Evolutionary conservation across 2,329 filamentous ascomycete species (phyloP).

Genomic region (Trichophyton verrucosum): DNA sequence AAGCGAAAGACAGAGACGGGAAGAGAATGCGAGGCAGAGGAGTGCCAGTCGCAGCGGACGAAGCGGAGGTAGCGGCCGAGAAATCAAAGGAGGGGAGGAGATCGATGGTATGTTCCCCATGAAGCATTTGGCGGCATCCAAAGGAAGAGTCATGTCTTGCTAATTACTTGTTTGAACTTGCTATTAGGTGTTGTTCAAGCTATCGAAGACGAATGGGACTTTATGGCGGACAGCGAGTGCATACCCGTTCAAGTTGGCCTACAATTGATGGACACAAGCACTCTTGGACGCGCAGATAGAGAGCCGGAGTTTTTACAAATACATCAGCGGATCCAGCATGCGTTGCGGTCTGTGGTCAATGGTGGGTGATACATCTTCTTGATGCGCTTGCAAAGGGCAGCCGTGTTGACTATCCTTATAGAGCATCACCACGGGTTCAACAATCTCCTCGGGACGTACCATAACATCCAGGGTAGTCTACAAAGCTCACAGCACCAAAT

Average conservation of each 20-base stretch:
- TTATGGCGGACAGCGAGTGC: constrained; percentile 79
- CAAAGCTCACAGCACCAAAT: constrained; percentile 78
- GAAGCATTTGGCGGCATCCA: not conserved
- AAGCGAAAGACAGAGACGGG: constrained; percentile 13
- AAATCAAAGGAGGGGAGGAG: constrained; percentile 3
- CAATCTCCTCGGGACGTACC: constrained; percentile 95
- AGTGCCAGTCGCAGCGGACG: not conserved
- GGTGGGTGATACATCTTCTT: constrained; percentile 24
- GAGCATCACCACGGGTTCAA: constrained; percentile 99
- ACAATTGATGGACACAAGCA: constrained; percentile 86
- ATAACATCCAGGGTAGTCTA: constrained; percentile 94
- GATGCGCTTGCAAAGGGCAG: not conserved
- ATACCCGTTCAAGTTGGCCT: constrained; percentile 90
- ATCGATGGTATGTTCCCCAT: constrained; percentile 6
- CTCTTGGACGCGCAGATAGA: constrained; percentile 78
- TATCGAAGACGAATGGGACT: constrained; percentile 81
- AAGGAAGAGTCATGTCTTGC: not conserved
- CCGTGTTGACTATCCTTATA: constrained; percentile 16
- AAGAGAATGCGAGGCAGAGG: not conserved
- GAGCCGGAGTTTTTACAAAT: constrained; percentile 74
- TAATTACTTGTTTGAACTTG: constrained; percentile 2
- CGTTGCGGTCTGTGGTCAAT: constrained; percentile 88
- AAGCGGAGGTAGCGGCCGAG: not conserved
- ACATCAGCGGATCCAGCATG: constrained; percentile 79
- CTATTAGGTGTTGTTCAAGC: constrained; percentile 54